Conservation (phyloP, 108 stramenopile species). For the Cyclostephanos invisitatus region DNA sequence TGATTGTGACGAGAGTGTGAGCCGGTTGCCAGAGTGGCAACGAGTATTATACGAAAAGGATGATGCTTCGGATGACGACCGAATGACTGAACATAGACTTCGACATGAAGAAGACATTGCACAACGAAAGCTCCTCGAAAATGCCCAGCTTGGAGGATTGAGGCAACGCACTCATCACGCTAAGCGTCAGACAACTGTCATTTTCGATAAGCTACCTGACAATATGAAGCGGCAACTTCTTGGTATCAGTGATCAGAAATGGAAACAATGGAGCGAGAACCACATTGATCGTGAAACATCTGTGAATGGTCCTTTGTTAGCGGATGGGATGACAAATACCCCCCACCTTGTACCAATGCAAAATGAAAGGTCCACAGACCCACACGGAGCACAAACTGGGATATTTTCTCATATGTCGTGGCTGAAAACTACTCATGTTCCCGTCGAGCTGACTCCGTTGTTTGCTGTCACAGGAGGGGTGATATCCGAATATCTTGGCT, state of each 20-base stretch:
- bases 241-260: constrained; percentile 20
- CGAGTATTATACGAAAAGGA: constrained; percentile 24
- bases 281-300: constrained; percentile 11
- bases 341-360: constrained; percentile 25
- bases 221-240: constrained; percentile 37
- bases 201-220: constrained; percentile 49
- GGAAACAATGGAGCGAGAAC: constrained; percentile 10
- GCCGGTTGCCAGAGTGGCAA: constrained; percentile 28
- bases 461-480: constrained; percentile 69
- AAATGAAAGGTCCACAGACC: not conserved
- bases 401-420: constrained; percentile 20
- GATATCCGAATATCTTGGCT: constrained; percentile 81
- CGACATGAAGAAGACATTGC: constrained; percentile 60
- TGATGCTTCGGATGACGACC: constrained; percentile 56
- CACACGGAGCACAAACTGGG: constrained; percentile 1
- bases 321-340: constrained; percentile 8
- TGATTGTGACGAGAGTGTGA: constrained; percentile 17
- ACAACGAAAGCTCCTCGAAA: constrained; percentile 54
- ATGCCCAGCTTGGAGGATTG: constrained; percentile 56
- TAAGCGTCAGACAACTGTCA: constrained; percentile 45
- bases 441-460: constrained; percentile 81
- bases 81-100: constrained; percentile 58
- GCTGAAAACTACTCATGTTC: constrained; percentile 62
- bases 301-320: not conserved
- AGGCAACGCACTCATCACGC: constrained; percentile 34